phyloP scores from a whole-genome alignment of 2,329 filamentous ascomycete genomes.

The Cordyceps javanica region DNA sequence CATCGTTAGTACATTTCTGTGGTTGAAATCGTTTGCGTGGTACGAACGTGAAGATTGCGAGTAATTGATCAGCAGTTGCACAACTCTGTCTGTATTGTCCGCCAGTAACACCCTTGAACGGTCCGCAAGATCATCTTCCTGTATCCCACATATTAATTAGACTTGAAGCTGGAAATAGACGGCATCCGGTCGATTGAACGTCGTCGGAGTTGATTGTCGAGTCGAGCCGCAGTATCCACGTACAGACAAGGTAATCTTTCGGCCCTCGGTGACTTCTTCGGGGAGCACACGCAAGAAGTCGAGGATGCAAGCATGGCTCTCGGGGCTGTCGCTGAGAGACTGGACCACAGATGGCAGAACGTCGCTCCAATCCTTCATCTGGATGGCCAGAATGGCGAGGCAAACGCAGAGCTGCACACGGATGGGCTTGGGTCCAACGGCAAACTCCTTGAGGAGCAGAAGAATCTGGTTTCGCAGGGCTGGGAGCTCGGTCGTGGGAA shows the following conservation, averaged over 20 bases:
- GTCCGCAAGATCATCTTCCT: conserved; percentile 90
- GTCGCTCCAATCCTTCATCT: conserved; percentile 94
- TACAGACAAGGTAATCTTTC: conserved; percentile 99
- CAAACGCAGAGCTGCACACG: conserved; percentile 92
- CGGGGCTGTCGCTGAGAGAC: conserved; percentile 67
- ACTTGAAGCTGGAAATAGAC: conserved; percentile 21
- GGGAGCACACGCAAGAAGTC: conserved; percentile 96
- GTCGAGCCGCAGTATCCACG: conserved; percentile 55
- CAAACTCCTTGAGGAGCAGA: conserved; percentile 72
- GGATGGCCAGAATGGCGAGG: conserved; percentile 87
- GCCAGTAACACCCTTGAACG: conserved; percentile 86
- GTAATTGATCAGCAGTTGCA: conserved; percentile 83
- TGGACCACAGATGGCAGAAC: conserved; percentile 77
- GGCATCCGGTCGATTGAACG: conserved; percentile 10
- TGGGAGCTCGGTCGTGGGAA: conserved; percentile 67
- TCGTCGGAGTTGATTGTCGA: conserved; percentile 9
- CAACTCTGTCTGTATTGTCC: conserved; percentile 83
- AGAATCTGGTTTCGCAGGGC: conserved; percentile 80
- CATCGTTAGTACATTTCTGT: conserved; percentile 17
- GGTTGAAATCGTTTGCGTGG: not conserved
- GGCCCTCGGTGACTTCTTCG: conserved; percentile 97
- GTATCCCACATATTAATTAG: conserved; percentile 38
- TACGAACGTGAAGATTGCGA: conserved; percentile 79
- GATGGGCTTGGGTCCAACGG: conserved; percentile 74
- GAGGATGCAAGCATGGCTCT: conserved; percentile 79